Percentiles rank a stretch among this genome's conserved stretches.
These are phyloP conservation scores for Lactarius deliciosus DNA, from an alignment of 768 basidiomycete species.

Conservation along the genomic window DNA sequence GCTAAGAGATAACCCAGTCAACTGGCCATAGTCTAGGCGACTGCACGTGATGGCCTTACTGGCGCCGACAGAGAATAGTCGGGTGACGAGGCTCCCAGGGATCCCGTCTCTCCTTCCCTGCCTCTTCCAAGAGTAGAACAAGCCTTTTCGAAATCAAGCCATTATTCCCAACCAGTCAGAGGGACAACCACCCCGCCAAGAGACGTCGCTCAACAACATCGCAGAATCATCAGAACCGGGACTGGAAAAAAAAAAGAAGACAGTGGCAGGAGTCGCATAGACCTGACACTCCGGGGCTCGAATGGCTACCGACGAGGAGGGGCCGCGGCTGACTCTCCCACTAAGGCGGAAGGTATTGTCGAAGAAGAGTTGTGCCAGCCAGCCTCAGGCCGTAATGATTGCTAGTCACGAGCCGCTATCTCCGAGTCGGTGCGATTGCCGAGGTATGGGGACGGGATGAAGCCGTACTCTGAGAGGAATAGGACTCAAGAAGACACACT, in stretches of 20 bases:
- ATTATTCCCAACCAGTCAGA: constrained; percentile 1
- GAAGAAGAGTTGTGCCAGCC: neutral
- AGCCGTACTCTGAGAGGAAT: neutral
- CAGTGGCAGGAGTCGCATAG: neutral
- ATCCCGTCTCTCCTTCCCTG: neutral
- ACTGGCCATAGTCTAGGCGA: neutral
- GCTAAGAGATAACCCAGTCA: neutral
- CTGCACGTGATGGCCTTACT: neutral
- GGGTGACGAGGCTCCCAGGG: neutral
- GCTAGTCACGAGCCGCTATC: neutral
- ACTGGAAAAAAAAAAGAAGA: neutral
- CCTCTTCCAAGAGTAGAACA: neutral
- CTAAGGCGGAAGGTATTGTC: neutral
- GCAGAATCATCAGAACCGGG: neutral
- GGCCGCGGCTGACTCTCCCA: neutral
- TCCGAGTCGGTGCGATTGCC: neutral
- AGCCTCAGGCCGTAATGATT: neutral
- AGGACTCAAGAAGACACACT: neutral
- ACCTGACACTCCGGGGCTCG: neutral
- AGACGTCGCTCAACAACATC: neutral
- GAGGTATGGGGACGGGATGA: neutral
- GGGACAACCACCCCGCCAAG: constrained; percentile 9
- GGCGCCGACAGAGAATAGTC: neutral
- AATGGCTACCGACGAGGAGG: neutral
- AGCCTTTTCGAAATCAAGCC: neutral